Evolutionary conservation across 169 alveolate species (phyloP).

Genomic region (Cryptosporidium andersoni): DNA sequence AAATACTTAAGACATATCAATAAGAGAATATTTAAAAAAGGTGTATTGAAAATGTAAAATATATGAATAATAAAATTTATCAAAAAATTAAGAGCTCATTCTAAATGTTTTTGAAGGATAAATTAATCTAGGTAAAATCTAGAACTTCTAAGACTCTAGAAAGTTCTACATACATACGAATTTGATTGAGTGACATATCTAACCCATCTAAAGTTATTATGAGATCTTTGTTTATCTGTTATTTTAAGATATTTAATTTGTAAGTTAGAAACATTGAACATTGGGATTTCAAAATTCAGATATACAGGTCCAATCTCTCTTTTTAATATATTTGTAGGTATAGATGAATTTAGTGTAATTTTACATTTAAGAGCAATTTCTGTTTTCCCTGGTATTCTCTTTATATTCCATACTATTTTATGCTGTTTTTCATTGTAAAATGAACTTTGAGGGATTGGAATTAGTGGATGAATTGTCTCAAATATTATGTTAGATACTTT

Average conservation of each 20-base stretch:
- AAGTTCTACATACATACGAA: constrained; percentile 88
- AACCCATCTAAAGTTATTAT: constrained; percentile 94
- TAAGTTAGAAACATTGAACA: constrained; percentile 91
- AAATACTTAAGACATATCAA: too few species aligned
- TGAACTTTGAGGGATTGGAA: constrained; percentile 70
- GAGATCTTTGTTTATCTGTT: constrained; percentile 81
- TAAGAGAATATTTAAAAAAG: too few species aligned
- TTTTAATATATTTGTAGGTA: constrained; percentile 76
- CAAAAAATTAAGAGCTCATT: too few species aligned
- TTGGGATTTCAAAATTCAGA: constrained; percentile 93
- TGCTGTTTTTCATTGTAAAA: constrained; percentile 84
- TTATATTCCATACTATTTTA: constrained; percentile 88
- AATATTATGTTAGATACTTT: constrained; percentile 69
- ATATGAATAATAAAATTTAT: too few species aligned
- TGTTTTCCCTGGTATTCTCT: constrained; percentile 87
- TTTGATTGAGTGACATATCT: constrained; percentile 92
- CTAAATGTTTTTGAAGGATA: too few species aligned
- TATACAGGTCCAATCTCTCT: constrained; percentile 91
- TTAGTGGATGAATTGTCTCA: constrained; percentile 30
- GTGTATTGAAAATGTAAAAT: too few species aligned
- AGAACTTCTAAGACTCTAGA: not conserved
- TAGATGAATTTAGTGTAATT: constrained; percentile 67
- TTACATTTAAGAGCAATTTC: constrained; percentile 70
- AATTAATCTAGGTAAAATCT: too few species aligned
- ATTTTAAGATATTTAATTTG: constrained; percentile 90